A percentile compares a stretch with the other conserved stretches of the same genome.
Evolutionary conservation across 2,329 filamentous ascomycete genomes (phyloP).

Genomic region (Lachnellula subtilissima): DNA sequence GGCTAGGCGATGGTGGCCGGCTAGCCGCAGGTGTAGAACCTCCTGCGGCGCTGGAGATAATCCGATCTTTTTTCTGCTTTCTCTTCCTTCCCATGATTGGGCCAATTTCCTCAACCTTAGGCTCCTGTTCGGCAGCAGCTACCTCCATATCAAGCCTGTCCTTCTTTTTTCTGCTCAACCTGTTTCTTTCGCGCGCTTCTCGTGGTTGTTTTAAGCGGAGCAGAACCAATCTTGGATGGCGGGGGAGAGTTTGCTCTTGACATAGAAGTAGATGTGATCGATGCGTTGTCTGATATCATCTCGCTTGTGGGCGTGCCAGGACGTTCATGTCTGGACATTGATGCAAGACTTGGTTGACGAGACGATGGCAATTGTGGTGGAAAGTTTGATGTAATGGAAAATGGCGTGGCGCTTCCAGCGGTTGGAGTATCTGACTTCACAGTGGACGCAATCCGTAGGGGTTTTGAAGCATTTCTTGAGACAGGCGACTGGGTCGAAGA

Average conservation of each 20-base stretch:
- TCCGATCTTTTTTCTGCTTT: conserved; percentile 74
- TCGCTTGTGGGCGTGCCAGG: conserved; percentile 74
- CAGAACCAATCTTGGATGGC: conserved; percentile 60
- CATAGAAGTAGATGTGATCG: conserved; percentile 65
- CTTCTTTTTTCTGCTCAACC: conserved; percentile 63
- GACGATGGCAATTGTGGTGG: conserved; percentile 40
- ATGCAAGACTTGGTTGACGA: conserved; percentile 47
- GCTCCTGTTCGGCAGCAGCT: conserved; percentile 34
- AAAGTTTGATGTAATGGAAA: conserved; percentile 33
- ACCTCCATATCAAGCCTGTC: conserved; percentile 49
- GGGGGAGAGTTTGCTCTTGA: conserved; percentile 71
- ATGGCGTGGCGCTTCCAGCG: conserved; percentile 25
- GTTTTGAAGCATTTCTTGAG: conserved; percentile 53
- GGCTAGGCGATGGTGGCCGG: conserved; percentile 24
- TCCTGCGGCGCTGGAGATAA: conserved; percentile 28
- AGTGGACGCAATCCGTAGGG: conserved; percentile 64
- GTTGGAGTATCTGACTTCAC: conserved; percentile 56
- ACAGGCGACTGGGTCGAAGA: conserved; percentile 50
- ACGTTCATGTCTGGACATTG: conserved; percentile 41
- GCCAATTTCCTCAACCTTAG: conserved; percentile 45
- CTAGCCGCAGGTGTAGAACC: conserved; percentile 26
- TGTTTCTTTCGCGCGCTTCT: conserved; percentile 78
- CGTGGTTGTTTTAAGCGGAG: conserved; percentile 63
- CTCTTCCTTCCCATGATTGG: conserved; percentile 78
- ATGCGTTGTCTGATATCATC: conserved; percentile 70